These are phyloP conservation scores for Blepharisma japonicum DNA, from an alignment of 73 alveolate genomes.

Conservation along the genomic window DNA sequence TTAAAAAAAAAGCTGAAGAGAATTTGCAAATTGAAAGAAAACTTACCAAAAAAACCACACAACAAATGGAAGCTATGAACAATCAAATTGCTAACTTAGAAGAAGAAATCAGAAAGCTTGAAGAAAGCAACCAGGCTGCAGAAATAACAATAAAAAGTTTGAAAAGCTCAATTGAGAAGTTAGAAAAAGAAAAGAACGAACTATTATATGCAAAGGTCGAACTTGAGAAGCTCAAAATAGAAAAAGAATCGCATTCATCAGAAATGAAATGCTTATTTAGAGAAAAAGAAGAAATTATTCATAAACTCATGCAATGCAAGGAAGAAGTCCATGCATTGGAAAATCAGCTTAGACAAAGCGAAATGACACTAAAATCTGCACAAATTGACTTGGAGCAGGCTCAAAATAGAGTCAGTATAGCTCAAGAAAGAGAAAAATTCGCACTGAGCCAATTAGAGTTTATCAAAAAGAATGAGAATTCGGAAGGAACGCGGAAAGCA, in stretches of 20 bases:
- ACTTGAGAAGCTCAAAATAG: neutral
- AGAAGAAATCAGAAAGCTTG: neutral
- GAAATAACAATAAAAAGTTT: neutral
- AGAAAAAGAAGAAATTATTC: conserved; percentile 23
- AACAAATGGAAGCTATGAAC: neutral
- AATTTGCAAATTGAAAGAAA: conserved; percentile 12
- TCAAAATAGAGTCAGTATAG: conserved; percentile 1
- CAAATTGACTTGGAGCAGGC: conserved; percentile 3
- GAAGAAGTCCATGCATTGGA: neutral
- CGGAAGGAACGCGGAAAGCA: neutral
- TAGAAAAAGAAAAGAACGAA: conserved; percentile 8
- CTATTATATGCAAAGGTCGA: neutral
- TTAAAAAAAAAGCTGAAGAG: neutral
- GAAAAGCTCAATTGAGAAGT: neutral
- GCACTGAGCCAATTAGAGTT: neutral
- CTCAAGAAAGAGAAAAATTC: conserved; percentile 3
- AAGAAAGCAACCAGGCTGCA: neutral
- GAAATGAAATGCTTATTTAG: conserved; percentile 13
- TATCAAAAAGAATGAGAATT: neutral
- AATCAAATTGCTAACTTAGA: neutral
- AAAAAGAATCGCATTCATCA: neutral
- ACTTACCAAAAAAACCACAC: neutral
- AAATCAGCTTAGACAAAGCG: neutral
- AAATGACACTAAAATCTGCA: neutral
- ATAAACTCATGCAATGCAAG: conserved; percentile 11